Conservation (phyloP, 768 basidiomycete species). For the Collybia mongolica region DNA sequence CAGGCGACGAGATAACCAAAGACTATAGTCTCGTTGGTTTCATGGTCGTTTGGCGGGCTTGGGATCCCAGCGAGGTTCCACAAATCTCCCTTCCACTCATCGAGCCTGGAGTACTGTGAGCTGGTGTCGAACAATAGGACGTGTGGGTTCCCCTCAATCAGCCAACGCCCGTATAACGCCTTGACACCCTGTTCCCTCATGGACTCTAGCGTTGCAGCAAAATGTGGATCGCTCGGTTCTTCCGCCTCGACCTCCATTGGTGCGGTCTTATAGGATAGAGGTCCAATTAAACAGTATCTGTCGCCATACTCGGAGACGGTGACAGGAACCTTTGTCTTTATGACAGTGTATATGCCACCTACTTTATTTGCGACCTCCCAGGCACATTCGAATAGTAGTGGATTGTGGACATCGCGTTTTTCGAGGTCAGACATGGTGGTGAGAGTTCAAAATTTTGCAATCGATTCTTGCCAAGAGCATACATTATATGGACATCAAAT, state of each 20-base stretch:
- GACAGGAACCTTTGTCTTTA: constrained; percentile 99
- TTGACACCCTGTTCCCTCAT: constrained; percentile 94
- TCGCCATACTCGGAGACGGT: constrained; percentile 95
- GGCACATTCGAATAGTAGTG: constrained; percentile 90
- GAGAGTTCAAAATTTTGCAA: constrained; percentile 12
- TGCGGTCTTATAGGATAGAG: constrained; percentile 97
- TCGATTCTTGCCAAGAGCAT: background rate
- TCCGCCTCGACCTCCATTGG: constrained; percentile 98
- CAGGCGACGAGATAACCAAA: constrained; percentile 98
- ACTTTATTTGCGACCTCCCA: constrained; percentile 99
- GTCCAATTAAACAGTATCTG: constrained; percentile 94
- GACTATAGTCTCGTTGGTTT: constrained; percentile 97
- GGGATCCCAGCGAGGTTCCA: constrained; percentile 99
- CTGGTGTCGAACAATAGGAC: constrained; percentile 97
- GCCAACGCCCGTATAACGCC: constrained; percentile 94
- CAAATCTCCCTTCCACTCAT: constrained; percentile 98
- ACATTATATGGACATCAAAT: background rate
- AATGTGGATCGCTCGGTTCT: constrained; percentile 80
- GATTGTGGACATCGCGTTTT: constrained; percentile 73
- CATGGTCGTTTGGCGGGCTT: constrained; percentile 92
- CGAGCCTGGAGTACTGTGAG: constrained; percentile 80
- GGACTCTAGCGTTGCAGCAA: constrained; percentile 70
- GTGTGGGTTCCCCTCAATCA: constrained; percentile 94
- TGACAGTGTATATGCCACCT: constrained; percentile 99
- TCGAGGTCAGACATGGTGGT: constrained; percentile 26